phyloP scores from a whole-genome alignment of 2,329 filamentous ascomycete genomes.

The Colletotrichum destructivum region DNA sequence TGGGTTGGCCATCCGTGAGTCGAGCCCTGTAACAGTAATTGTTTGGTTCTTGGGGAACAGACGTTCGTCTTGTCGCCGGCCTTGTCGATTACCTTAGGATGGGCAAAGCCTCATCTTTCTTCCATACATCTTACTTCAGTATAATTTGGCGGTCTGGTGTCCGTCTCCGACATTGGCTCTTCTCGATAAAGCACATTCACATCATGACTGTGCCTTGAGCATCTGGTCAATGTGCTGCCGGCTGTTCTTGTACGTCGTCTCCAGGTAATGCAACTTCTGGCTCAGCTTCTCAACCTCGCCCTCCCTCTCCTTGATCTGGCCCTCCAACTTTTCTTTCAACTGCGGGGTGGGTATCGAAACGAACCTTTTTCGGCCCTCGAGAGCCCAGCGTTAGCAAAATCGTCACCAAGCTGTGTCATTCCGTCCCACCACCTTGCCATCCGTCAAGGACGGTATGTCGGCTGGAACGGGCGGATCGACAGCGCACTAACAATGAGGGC shows the following conservation, averaged over 20 bases:
- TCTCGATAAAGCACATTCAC: not conserved
- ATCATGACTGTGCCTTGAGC: conserved; percentile 60
- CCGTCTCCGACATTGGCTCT: not conserved
- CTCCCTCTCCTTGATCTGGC: conserved; percentile 82
- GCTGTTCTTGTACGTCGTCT: conserved; percentile 96
- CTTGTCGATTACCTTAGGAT: not conserved
- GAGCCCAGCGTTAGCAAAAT: conserved; percentile 22
- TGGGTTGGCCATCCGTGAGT: not conserved
- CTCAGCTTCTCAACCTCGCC: conserved; percentile 84
- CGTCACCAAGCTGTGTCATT: conserved; percentile 1
- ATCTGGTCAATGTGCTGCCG: conserved; percentile 92
- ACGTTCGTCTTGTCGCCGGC: not conserved
- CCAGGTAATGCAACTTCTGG: conserved; percentile 92
- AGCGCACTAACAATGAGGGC: not conserved
- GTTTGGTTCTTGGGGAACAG: not conserved
- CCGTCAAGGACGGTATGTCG: not conserved
- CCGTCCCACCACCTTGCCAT: not conserved
- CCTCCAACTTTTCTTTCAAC: conserved; percentile 82
- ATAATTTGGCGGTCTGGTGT: too few species aligned
- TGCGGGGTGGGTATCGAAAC: conserved; percentile 81
- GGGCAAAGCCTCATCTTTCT: not conserved
- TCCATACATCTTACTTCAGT: not conserved
- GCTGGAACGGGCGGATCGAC: conserved; percentile 9
- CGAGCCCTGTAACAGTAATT: not conserved
- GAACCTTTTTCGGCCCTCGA: conserved; percentile 76